A percentile compares a stretch with the other conserved stretches of the same genome.
phyloP scores from a whole-genome alignment of 129 eudicot genomes.

The Gnaphalium uliginosum region DNA sequence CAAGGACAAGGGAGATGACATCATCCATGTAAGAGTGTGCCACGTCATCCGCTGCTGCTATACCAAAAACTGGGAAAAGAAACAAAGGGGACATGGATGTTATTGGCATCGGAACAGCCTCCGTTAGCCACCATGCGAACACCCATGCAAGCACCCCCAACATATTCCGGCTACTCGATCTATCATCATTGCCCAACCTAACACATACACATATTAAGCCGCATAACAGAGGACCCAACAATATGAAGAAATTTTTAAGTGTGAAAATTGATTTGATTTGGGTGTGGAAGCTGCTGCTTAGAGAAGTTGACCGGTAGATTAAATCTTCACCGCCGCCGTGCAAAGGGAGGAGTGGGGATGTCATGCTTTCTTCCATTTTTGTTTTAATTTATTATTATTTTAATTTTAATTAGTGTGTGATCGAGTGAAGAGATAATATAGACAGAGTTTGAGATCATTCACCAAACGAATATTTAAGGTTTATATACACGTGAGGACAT shows the following conservation, averaged over 20 bases:
- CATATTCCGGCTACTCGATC: constrained; percentile 55
- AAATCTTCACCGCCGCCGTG: constrained; percentile 25
- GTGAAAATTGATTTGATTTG: constrained; percentile 40
- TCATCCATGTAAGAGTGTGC: constrained; percentile 85
- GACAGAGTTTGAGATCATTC: not conserved
- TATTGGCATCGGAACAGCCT: constrained; percentile 96
- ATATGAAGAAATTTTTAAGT: constrained; percentile 44
- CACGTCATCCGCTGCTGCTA: constrained; percentile 71
- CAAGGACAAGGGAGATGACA: constrained; percentile 80
- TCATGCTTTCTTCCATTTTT: not conserved
- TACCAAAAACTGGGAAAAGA: constrained; percentile 82
- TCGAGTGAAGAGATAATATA: not conserved
- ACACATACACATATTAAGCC: constrained; percentile 43
- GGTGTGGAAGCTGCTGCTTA: constrained; percentile 21
- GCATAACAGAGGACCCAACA: constrained; percentile 76
- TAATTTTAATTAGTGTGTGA: not conserved
- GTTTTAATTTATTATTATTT: not conserved
- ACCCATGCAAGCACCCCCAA: constrained; percentile 74
- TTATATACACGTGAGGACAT: not conserved
- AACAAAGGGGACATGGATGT: constrained; percentile 93
- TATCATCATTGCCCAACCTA: constrained; percentile 35
- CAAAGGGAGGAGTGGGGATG: constrained; percentile 41
- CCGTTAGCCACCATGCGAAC: constrained; percentile 90
- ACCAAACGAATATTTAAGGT: not conserved
- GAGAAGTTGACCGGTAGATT: constrained; percentile 4